Evolutionary conservation across 176 grass and related monocot genomes (phyloP).

Genomic region (Miscanthus lutarioriparius): DNA sequence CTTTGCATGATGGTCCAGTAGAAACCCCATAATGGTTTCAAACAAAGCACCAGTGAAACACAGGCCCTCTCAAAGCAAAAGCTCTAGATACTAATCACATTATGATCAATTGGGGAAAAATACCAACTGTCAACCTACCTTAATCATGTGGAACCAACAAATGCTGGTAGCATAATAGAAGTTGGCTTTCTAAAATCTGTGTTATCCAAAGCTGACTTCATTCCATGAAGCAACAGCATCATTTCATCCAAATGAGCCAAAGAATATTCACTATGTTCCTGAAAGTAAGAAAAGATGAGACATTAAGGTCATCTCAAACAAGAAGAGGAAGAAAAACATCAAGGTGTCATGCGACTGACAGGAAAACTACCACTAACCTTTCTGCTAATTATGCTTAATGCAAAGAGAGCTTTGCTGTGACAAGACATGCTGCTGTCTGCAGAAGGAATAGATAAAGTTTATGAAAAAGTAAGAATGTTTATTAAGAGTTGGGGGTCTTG

Average conservation of each 20-base stretch:
- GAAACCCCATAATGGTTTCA: background rate
- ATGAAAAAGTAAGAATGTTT: constrained; percentile 25
- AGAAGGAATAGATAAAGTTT: constrained; percentile 40
- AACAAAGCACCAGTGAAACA: constrained; percentile 1
- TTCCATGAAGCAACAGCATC: constrained; percentile 80
- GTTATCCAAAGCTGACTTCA: constrained; percentile 54
- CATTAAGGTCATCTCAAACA: background rate
- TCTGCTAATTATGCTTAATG: constrained; percentile 73
- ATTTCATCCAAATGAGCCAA: constrained; percentile 75
- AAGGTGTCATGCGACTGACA: constrained; percentile 5
- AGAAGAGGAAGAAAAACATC: constrained; percentile 10
- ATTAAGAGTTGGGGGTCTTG: background rate
- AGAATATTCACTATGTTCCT: constrained; percentile 75
- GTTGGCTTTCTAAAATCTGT: constrained; percentile 50
- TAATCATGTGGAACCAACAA: constrained; percentile 89
- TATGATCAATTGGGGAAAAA: background rate
- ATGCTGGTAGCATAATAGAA: constrained; percentile 87
- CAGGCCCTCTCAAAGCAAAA: constrained; percentile 10
- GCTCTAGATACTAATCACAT: constrained; percentile 5
- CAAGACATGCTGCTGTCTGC: constrained; percentile 54
- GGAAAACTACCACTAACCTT: constrained; percentile 58
- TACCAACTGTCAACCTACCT: constrained; percentile 40
- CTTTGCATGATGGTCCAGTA: background rate
- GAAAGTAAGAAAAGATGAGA: constrained; percentile 35
- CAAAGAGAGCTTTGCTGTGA: constrained; percentile 66